Evolutionary conservation across 345 rosid species (phyloP).

Genomic region (Moricandia arvensis): DNA sequence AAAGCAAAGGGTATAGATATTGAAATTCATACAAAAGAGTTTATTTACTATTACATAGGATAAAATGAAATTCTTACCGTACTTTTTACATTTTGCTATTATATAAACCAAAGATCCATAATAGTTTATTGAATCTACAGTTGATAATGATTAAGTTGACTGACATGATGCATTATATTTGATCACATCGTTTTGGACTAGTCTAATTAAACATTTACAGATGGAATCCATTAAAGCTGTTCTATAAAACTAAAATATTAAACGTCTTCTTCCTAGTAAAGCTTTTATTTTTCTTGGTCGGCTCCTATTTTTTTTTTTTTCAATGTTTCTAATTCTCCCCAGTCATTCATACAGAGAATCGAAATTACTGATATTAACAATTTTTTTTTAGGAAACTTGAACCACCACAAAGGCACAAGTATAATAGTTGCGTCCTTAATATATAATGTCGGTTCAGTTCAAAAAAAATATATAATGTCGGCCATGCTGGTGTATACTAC

Average conservation of each 20-base stretch:
- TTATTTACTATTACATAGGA: background rate
- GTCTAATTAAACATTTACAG: background rate
- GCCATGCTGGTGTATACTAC: slow-evolving; percentile 4
- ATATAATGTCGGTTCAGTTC: slow-evolving; percentile 29
- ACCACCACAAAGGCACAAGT: background rate
- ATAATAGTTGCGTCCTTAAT: background rate
- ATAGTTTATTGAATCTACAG: background rate
- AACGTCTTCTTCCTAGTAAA: background rate
- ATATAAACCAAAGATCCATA: background rate
- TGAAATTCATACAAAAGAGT: slow-evolving; percentile 2
- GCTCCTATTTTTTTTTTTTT: background rate
- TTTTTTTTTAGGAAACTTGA: background rate
- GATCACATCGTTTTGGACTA: slow-evolving; percentile 8
- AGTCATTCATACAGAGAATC: background rate
- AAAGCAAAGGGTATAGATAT: background rate
- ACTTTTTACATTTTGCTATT: background rate
- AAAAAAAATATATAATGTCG: slow-evolving; percentile 23
- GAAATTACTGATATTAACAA: background rate
- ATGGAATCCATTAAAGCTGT: background rate
- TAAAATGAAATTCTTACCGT: background rate
- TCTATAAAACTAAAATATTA: background rate
- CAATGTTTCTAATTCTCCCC: background rate
- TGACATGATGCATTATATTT: background rate
- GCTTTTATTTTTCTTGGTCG: background rate
- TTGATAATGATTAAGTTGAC: background rate